Base-by-base conservation (phyloP, 306 rosid genomes). In the Abrus pulchellus region DNA sequence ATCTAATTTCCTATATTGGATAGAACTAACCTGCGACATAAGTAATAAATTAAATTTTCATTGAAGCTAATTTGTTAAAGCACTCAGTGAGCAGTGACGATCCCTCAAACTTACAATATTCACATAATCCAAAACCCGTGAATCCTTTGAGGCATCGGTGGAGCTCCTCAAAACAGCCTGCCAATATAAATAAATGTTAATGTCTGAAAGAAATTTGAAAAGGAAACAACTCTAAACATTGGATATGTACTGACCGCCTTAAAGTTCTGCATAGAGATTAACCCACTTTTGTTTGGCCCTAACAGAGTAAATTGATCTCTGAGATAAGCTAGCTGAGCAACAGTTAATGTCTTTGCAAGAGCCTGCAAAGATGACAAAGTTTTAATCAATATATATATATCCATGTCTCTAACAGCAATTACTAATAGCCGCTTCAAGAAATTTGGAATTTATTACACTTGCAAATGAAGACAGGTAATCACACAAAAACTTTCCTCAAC, bases 191-290 rank as follows among this genome's bases (percentile, higher is more conserved):
- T 47, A 9, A 9, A 67, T 29, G 78, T 78, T 54, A 82, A 72
- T 70, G 54, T 27, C 75, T 60, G 11, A 40, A 47, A 81, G 56
- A 56, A 66, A 80, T 60, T 69, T 74, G 60, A 33, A 44, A 48
- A 54, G 28, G 30, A 65, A 20, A 59, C 48, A 52, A 77, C 41
- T 65, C 1, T 5, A 2, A 62, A 20, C 43, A 62, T 34, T 27
- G 59, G 49, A 34, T 63, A 76, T 12, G 69, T 34, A 83, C 90
- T 84, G 70, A 92, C 97, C 81, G 56, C 86, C 90, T 92, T 92
- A 75, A 92, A 90, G 85, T 89, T 90, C 83, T 90, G 93, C 93
- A 92, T 90, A 34, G 92, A 87, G 81, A 92, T 90, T 68, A 82
- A 53, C 74, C 97, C 97, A 44, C 83, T 90, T 84, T 90, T 92